Evolutionary conservation across 2,329 filamentous ascomycete genomes (phyloP).

Genomic region (Rhinocladiella similis): DNA sequence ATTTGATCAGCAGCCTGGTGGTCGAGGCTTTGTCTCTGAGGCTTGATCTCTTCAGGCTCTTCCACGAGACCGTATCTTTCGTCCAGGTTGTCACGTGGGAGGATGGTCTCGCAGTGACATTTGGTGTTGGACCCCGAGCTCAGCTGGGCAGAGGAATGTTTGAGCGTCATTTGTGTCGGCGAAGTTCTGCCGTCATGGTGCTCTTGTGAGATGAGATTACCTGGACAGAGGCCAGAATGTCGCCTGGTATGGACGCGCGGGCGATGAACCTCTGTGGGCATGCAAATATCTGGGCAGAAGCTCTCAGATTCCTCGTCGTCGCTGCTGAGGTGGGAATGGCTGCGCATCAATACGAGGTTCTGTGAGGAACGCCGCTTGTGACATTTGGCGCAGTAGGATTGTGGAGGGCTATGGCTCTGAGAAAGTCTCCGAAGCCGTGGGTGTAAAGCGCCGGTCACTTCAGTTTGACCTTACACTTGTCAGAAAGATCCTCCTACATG

Average conservation of each 20-base stretch:
- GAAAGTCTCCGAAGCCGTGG: slow-evolving; percentile 19
- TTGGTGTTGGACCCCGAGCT: slow-evolving; percentile 10
- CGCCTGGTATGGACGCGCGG: slow-evolving; percentile 15
- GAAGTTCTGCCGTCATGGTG: slow-evolving; percentile 7
- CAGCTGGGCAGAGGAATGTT: neutral
- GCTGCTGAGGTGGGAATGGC: slow-evolving; percentile 5
- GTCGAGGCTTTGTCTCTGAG: slow-evolving; percentile 9
- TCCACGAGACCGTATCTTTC: slow-evolving; percentile 22
- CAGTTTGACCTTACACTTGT: neutral
- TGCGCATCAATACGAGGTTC: slow-evolving; percentile 1
- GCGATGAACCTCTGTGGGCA: slow-evolving; percentile 13
- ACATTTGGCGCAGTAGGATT: slow-evolving; percentile 18
- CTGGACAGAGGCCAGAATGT: slow-evolving; percentile 22
- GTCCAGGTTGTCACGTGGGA: slow-evolving; percentile 19
- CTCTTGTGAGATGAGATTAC: slow-evolving; percentile 6
- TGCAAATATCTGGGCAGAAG: slow-evolving; percentile 25
- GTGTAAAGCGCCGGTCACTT: slow-evolving; percentile 4
- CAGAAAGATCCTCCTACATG: neutral
- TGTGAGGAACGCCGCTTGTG: slow-evolving; percentile 20
- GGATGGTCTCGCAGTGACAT: slow-evolving; percentile 21
- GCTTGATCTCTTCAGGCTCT: slow-evolving; percentile 11
- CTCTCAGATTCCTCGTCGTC: slow-evolving; percentile 17
- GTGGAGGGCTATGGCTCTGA: slow-evolving; percentile 1
- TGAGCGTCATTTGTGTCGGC: slow-evolving; percentile 20
- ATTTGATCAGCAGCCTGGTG: slow-evolving; percentile 12